phyloP scores from a whole-genome alignment of 1,284 basidiomycete genomes.

The Xerocomus nothofagi region DNA sequence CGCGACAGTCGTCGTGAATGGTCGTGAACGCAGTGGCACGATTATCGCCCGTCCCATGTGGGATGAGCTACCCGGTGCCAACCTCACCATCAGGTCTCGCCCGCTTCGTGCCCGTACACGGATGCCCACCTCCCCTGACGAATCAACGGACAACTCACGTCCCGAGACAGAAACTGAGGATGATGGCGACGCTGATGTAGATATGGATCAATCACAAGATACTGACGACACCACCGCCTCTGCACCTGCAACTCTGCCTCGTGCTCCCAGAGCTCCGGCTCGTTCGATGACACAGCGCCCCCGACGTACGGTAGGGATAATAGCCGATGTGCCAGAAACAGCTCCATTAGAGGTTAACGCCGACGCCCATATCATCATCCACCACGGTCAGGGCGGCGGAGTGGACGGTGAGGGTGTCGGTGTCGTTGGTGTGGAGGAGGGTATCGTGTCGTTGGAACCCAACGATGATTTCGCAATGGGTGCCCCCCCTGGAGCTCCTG shows the following conservation, averaged over 20 bases:
- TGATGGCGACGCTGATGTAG: conserved; percentile 60
- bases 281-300: conserved; percentile 40
- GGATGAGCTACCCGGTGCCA: conserved; percentile 44
- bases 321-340: conserved; percentile 50
- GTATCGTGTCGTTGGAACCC: conserved; percentile 65
- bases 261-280: conserved; percentile 41
- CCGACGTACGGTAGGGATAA: conserved; percentile 60
- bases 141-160: conserved; percentile 57
- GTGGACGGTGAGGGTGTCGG: conserved; percentile 42
- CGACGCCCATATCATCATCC: conserved; percentile 71
- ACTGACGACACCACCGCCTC: conserved; percentile 39
- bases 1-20: conserved; percentile 50
- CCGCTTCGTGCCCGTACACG: conserved; percentile 34
- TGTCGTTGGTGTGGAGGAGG: conserved; percentile 64
- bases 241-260: conserved; percentile 37
- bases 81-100: conserved; percentile 32
- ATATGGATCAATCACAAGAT: conserved; percentile 47
- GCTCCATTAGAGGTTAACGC: conserved; percentile 46
- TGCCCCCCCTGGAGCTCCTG: conserved; percentile 79
- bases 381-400: conserved; percentile 47
- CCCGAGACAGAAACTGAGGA: conserved; percentile 76
- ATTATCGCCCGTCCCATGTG: conserved; percentile 65
- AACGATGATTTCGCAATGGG: conserved; percentile 86
- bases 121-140: conserved; percentile 48
- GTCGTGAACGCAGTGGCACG: conserved; percentile 72